Conservation (phyloP, 768 basidiomycete species). For the Trametes cingulata region DNA sequence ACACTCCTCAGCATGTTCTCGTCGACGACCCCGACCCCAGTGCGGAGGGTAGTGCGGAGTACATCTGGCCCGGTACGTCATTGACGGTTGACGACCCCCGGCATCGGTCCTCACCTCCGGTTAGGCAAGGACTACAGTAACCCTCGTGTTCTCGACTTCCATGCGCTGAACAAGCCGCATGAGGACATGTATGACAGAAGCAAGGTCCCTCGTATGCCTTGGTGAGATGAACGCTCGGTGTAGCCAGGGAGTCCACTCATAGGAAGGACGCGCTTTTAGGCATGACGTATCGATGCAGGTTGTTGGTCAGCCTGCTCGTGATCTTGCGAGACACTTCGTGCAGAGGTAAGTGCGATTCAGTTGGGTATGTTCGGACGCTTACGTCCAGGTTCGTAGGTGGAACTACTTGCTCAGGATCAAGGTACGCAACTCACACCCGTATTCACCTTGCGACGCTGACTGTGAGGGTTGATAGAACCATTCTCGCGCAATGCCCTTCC, state of each 20-base stretch:
- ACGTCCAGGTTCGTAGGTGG: conserved; percentile 58
- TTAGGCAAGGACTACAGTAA: conserved; percentile 95
- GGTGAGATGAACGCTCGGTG: conserved; percentile 51
- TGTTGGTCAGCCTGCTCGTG: conserved; percentile 93
- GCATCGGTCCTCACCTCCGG: not conserved
- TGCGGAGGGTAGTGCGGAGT: conserved; percentile 54
- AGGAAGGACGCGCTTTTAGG: conserved; percentile 46
- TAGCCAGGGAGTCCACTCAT: not conserved
- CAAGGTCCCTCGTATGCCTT: conserved; percentile 93
- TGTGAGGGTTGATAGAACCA: conserved; percentile 66
- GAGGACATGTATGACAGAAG: conserved; percentile 95
- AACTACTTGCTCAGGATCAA: conserved; percentile 93
- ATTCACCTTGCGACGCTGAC: not conserved
- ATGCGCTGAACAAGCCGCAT: conserved; percentile 81
- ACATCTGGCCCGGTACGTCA: conserved; percentile 83
- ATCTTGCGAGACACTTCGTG: conserved; percentile 92
- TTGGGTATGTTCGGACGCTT: not conserved
- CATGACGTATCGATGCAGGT: conserved; percentile 97
- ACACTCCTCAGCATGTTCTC: conserved; percentile 91
- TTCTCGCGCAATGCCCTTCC: conserved; percentile 86
- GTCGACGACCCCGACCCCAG: conserved; percentile 77
- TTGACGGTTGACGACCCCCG: not conserved
- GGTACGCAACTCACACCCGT: conserved; percentile 40
- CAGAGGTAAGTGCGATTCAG: conserved; percentile 58
- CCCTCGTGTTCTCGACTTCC: conserved; percentile 83